Percentiles rank a stretch among this genome's conserved stretches.
These are phyloP conservation scores for Vinca minor DNA, from an alignment of 257 asterid genomes.

Conservation along the genomic window DNA sequence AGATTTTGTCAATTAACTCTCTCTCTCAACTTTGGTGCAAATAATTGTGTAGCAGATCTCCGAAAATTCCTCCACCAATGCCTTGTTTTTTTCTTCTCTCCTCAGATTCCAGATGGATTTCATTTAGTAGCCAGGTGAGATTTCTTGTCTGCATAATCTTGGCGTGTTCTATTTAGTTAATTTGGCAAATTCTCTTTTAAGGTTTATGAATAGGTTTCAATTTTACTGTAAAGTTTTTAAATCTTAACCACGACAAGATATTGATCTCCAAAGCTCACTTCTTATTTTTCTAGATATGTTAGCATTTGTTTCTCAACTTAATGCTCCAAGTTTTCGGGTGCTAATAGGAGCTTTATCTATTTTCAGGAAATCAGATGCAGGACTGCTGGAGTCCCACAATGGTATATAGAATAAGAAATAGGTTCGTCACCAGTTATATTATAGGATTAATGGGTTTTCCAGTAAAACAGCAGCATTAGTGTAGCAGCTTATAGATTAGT, in stretches of 20 bases:
- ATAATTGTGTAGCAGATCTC: not conserved
- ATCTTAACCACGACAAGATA: not conserved
- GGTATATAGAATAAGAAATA: not conserved
- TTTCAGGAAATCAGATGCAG: conserved; percentile 1
- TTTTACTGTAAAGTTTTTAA: too few species aligned
- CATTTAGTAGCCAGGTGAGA: conserved; percentile 7
- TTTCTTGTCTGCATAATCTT: not conserved
- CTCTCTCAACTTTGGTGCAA: not conserved
- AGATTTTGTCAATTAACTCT: not conserved
- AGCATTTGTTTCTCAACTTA: too few species aligned
- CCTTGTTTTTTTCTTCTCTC: conserved; percentile 4
- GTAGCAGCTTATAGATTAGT: too few species aligned
- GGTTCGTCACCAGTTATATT: too few species aligned
- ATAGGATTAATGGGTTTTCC: too few species aligned
- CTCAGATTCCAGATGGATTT: not conserved
- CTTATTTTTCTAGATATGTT: too few species aligned
- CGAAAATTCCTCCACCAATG: not conserved
- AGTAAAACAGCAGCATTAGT: too few species aligned
- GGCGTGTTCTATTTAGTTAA: not conserved
- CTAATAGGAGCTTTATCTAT: not conserved
- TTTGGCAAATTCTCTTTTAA: not conserved
- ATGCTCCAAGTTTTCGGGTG: not conserved
- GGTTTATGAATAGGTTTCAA: not conserved
- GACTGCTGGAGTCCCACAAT: not conserved
- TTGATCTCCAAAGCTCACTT: too few species aligned